A percentile compares a stretch with the other conserved stretches of the same genome.
These are phyloP conservation scores for Psidium friedrichsthalianum DNA, from an alignment of 345 rosid species.

Conservation along the genomic window DNA sequence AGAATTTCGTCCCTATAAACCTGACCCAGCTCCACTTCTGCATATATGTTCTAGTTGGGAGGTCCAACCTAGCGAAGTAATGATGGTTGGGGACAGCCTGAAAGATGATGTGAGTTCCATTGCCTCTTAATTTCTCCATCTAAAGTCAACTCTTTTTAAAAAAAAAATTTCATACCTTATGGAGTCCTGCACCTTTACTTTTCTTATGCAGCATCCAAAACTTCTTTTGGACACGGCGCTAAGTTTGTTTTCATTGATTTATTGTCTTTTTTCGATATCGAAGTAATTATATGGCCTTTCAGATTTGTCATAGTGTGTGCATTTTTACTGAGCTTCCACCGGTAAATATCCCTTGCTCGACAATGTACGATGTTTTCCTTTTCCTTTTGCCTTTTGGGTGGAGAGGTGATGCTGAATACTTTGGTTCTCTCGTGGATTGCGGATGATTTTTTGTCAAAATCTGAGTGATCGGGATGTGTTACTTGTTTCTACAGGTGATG, in stretches of 20 bases:
- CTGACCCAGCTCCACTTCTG: slow-evolving; percentile 84
- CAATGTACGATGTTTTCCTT: neutral
- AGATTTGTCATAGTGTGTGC: neutral
- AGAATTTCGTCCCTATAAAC: slow-evolving; percentile 89
- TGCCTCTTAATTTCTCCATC: neutral
- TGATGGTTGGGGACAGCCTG: slow-evolving; percentile 97
- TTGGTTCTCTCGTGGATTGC: neutral
- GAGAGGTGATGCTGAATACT: neutral
- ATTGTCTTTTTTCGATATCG: neutral
- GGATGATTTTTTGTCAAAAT: neutral
- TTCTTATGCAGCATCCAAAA: neutral
- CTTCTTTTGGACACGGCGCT: neutral
- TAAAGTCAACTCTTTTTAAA: neutral
- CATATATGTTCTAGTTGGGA: slow-evolving; percentile 84
- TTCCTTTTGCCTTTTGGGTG: neutral
- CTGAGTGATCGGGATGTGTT: neutral
- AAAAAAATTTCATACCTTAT: neutral
- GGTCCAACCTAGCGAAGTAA: slow-evolving; percentile 67
- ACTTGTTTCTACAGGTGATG: slow-evolving; percentile 38
- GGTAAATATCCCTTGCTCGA: neutral
- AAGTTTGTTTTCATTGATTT: neutral
- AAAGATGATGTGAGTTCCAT: slow-evolving; percentile 73
- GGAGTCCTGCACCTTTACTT: neutral
- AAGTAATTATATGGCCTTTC: neutral
- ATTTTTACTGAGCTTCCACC: neutral